These are phyloP conservation scores for Orbilia javanica DNA, from an alignment of 2,329 filamentous ascomycete genomes.

Conservation along the genomic window DNA sequence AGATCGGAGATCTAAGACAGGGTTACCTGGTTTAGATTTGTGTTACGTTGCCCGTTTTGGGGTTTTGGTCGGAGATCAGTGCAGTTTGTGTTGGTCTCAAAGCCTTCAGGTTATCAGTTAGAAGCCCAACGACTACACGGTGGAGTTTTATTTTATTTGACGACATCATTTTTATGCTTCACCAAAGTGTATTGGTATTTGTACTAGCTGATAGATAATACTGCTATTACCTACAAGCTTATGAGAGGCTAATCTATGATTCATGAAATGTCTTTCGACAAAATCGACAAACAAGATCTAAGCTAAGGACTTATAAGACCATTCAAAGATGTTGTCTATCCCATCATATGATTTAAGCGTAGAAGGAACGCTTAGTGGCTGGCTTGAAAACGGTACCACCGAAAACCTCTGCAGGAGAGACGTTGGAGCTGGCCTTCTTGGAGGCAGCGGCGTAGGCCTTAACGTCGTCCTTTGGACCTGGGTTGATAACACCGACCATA, in stretches of 20 bases:
- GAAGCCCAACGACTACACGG: too few species aligned
- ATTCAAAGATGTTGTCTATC: background rate
- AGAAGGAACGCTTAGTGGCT: background rate
- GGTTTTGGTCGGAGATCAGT: background rate
- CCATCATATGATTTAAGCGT: background rate
- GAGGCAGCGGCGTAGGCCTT: conserved; percentile 63
- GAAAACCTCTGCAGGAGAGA: conserved; percentile 64
- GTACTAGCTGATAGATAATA: background rate
- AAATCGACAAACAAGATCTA: background rate
- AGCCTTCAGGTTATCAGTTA: too few species aligned
- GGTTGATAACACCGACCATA: conserved; percentile 83
- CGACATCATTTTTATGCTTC: background rate
- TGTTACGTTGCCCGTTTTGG: background rate
- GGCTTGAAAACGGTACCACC: background rate
- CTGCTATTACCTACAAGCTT: background rate
- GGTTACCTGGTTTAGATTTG: background rate
- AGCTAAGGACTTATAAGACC: background rate
- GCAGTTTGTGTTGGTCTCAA: background rate
- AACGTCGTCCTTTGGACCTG: conserved; percentile 63
- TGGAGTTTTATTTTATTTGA: background rate
- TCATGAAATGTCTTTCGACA: background rate
- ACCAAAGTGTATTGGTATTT: background rate
- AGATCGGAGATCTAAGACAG: background rate
- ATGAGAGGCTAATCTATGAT: background rate
- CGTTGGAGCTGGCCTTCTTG: conserved; percentile 65